phyloP scores from a whole-genome alignment of 805 yeast species.

The Candida khao-thaluensis region DNA sequence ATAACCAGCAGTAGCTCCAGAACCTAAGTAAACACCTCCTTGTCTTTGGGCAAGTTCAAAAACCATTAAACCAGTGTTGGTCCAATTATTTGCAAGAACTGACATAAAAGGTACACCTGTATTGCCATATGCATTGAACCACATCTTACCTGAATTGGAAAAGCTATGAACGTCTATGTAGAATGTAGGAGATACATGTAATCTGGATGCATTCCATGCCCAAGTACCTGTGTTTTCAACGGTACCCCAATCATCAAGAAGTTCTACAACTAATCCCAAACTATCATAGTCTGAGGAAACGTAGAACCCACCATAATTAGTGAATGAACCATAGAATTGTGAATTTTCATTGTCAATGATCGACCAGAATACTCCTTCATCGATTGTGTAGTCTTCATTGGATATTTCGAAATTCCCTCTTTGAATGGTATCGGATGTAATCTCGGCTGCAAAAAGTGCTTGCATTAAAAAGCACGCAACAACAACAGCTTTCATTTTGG shows the following conservation, averaged over 20 bases:
- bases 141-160: slow-evolving; percentile 20
- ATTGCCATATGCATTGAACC: slow-evolving; percentile 17
- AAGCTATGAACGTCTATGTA: slow-evolving; percentile 5
- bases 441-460: no score
- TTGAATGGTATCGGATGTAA: slow-evolving; percentile 17
- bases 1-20: slow-evolving; percentile 2
- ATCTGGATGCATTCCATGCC: slow-evolving; percentile 18
- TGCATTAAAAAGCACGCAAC: no score
- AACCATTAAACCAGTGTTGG: slow-evolving; percentile 19
- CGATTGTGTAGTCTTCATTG: slow-evolving; percentile 21
- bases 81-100: slow-evolving; percentile 10
- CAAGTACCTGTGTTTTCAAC: slow-evolving; percentile 16
- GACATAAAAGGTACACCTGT: slow-evolving; percentile 10
- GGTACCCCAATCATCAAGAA: slow-evolving; percentile 8
- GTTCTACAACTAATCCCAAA: slow-evolving; percentile 18
- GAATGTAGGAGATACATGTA: slow-evolving; percentile 15
- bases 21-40: slow-evolving; percentile 18
- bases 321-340: slow-evolving; percentile 22
- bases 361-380: slow-evolving; percentile 26
- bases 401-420: slow-evolving; percentile 19
- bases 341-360: slow-evolving; percentile 23
- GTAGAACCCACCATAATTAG: slow-evolving; percentile 20
- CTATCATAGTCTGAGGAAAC: slow-evolving; percentile 18
- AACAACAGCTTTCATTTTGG: no score
- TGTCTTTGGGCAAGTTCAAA: slow-evolving; percentile 14